Evolutionary conservation across 2,329 filamentous ascomycete species (phyloP), one percentile per base, ranked within the genome.

Genomic region (Hypocrella siamensis): DNA sequence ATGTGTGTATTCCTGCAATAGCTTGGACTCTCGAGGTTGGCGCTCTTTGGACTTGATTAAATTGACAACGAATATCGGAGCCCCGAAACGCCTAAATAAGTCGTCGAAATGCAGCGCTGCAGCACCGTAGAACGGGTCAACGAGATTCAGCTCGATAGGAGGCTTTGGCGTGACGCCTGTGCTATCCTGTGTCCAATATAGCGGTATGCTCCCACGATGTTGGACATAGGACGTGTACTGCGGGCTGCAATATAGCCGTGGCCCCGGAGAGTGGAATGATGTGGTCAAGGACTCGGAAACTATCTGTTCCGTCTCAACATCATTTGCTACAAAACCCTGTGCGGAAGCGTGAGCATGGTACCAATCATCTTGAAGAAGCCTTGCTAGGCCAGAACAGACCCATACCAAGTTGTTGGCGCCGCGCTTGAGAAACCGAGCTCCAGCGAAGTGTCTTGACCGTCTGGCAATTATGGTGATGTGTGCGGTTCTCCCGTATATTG

Each of bases 231-330:
- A 96, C 4, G 90, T 96, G 52, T 88, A 94, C 18, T 83, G 79
- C 2, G 88, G 84, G 46, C 80, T 96, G 5, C 84, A 76, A 50
- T 84, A 94, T 9, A 93, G 67, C 30, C 73, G 74, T 3, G 81
- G 82, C 0, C 85, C 88, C 4, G 90, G 84, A 3, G 82, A 79
- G 57, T 98, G 90, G 44, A 98, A 94, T 0, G 90, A 94, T 1
- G 90, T 98, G 1, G 85, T 94, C 31, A 88, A 63, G 44, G 85
- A 83, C 49, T 98, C 90, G 1, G 86, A 90, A 5, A 98, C 86
- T 37, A 98, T 94, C 52, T 98, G 90, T 55, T 98, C 90, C 1
- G 90, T 96, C 56, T 98, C 92, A 17, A 98, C 90, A 54, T 98
- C 92, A 48, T 98, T 98, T 32, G 90, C 92, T 33, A 98, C 90